Percentiles rank a stretch among this genome's conserved stretches.
Conservation (phyloP, 257 asterid genomes). For the Solanum clarkiae region DNA sequence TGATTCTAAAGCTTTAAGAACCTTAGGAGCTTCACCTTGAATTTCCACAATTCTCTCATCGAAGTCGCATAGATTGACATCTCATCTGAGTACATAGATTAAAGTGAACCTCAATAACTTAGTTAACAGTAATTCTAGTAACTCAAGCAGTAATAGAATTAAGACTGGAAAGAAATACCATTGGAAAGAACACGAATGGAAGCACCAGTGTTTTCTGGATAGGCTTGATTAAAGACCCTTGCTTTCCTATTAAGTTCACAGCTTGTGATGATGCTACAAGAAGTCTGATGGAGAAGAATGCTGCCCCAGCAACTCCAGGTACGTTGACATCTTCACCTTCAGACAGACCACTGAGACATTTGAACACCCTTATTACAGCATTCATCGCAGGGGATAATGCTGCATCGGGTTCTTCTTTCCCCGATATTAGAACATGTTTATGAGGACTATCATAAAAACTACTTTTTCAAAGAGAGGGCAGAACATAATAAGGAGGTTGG, state of each 20-base stretch:
- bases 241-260: conserved; percentile 71
- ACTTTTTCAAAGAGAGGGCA: background rate
- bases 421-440: conserved; percentile 55
- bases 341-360: conserved; percentile 49
- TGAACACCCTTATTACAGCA: conserved; percentile 57
- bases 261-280: conserved; percentile 78
- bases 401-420: conserved; percentile 75
- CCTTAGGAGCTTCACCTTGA: conserved; percentile 78
- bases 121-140: background rate
- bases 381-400: conserved; percentile 69
- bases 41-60: conserved; percentile 73
- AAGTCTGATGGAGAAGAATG: conserved; percentile 50
- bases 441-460: background rate
- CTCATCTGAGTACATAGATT: conserved; percentile 33
- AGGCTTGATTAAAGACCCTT: conserved; percentile 67
- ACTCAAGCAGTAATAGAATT: background rate
- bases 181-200: conserved; percentile 54
- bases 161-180: conserved; percentile 24
- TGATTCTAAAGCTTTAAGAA: conserved; percentile 68
- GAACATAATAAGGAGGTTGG: background rate
- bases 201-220: conserved; percentile 70
- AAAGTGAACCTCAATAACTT: background rate
- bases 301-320: conserved; percentile 28
- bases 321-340: conserved; percentile 27
- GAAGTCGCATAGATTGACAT: conserved; percentile 55